A percentile compares a stretch with the other conserved stretches of the same genome.
Evolutionary conservation across 1,284 basidiomycete species (phyloP).

Genomic region (Cerioporus squamosus): DNA sequence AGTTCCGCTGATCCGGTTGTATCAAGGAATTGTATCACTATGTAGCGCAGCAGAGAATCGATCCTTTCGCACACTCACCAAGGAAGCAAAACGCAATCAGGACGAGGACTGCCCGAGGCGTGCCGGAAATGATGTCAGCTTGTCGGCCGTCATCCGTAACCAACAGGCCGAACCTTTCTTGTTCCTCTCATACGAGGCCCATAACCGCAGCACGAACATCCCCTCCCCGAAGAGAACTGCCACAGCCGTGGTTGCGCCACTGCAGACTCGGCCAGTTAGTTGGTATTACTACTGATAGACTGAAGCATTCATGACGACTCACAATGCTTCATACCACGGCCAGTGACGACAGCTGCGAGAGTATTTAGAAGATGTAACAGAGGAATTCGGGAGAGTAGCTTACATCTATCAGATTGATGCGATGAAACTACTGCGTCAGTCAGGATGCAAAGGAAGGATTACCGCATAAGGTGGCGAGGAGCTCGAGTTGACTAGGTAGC

Average conservation of each 20-base stretch:
- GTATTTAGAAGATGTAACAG: background rate
- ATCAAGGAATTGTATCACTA: background rate
- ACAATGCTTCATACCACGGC: constrained; percentile 12
- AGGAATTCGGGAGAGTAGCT: background rate
- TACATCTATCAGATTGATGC: background rate
- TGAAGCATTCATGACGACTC: background rate
- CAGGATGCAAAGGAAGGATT: background rate
- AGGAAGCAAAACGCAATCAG: constrained; percentile 3
- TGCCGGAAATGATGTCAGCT: background rate
- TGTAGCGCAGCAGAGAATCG: background rate
- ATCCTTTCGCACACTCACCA: background rate
- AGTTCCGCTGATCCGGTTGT: background rate
- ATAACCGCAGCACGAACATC: constrained; percentile 7
- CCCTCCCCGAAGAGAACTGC: constrained; percentile 6
- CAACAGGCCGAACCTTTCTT: background rate
- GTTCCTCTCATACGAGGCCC: constrained; percentile 5
- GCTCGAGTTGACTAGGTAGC: background rate
- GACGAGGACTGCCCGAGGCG: background rate
- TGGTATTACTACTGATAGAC: background rate
- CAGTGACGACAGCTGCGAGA: constrained; percentile 3
- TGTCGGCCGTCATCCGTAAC: background rate
- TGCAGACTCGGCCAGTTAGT: background rate
- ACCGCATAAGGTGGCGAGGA: background rate
- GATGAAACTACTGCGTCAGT: background rate
- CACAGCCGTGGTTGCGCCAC: background rate